phyloP scores from a whole-genome alignment of 768 basidiomycete genomes.

The Tulasnella sp. region DNA sequence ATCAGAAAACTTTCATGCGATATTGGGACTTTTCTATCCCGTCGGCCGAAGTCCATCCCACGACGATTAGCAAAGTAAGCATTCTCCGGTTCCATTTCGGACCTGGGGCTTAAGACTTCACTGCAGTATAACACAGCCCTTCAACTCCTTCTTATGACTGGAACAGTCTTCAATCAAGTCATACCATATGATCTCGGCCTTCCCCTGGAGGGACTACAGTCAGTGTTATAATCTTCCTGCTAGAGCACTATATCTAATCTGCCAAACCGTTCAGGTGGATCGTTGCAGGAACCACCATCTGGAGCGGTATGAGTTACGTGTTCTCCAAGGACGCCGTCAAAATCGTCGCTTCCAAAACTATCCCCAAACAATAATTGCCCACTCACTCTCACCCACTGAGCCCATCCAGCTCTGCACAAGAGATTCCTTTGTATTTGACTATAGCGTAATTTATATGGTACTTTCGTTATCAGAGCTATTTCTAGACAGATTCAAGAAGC shows the following conservation, averaged over 20 bases:
- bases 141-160: slow-evolving; percentile 89
- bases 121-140: slow-evolving; percentile 85
- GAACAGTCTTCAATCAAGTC: slow-evolving; percentile 82
- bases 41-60: slow-evolving; percentile 92
- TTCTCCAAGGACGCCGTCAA: slow-evolving; percentile 76
- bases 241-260: neutral
- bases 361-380: neutral
- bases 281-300: slow-evolving; percentile 88
- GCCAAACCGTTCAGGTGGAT: slow-evolving; percentile 60
- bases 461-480: slow-evolving; percentile 5
- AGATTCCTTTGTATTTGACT: slow-evolving; percentile 1
- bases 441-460: slow-evolving; percentile 28
- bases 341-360: slow-evolving; percentile 50
- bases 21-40: slow-evolving; percentile 98
- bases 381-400: no score
- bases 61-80: slow-evolving; percentile 85
- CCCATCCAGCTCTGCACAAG: neutral
- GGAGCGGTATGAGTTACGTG: slow-evolving; percentile 85
- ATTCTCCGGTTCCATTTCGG: neutral
- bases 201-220: slow-evolving; percentile 75
- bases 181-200: slow-evolving; percentile 60
- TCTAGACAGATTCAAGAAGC: slow-evolving; percentile 3
- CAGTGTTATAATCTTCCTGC: slow-evolving; percentile 45
- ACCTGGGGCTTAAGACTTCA: neutral
- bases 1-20: slow-evolving; percentile 83